Percentiles rank a stretch among this genome's conserved stretches.
These are phyloP conservation scores for Aspergillus aculeatus DNA, from an alignment of 2,329 filamentous ascomycete genomes.

Conservation along the genomic window DNA sequence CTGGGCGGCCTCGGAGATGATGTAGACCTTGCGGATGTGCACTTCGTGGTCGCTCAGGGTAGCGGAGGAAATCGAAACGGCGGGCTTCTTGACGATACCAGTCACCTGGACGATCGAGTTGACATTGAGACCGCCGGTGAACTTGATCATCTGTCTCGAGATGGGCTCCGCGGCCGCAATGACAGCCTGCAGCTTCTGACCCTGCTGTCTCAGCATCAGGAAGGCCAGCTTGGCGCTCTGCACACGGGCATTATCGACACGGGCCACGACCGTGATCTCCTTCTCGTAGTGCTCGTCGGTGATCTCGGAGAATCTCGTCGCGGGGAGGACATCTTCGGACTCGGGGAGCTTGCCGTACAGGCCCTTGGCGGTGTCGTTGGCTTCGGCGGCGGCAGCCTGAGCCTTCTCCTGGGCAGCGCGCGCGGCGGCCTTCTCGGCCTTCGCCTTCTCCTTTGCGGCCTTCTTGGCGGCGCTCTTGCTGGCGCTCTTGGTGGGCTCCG, in stretches of 20 bases:
- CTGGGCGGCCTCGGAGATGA: conserved; percentile 65
- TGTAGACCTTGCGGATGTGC: conserved; percentile 81
- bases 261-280: conserved; percentile 72
- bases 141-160: conserved; percentile 92
- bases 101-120: conserved; percentile 84
- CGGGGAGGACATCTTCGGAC: conserved; percentile 57
- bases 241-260: conserved; percentile 81
- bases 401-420: conserved; percentile 73
- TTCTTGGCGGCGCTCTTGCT: conserved; percentile 85
- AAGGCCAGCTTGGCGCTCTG: conserved; percentile 92
- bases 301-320: conserved; percentile 58
- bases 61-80: conserved; percentile 85
- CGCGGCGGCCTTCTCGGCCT: conserved; percentile 71
- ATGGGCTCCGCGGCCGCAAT: conserved; percentile 63
- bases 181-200: conserved; percentile 80
- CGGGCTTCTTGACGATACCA: conserved; percentile 74
- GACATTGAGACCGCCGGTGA: conserved; percentile 68
- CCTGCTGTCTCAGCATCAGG: conserved; percentile 76
- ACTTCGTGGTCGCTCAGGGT: conserved; percentile 78
- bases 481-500: conserved; percentile 29
- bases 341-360: conserved; percentile 74
- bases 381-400: conserved; percentile 63
- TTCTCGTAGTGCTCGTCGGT: conserved; percentile 65
- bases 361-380: conserved; percentile 61
- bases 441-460: conserved; percentile 85